Evolutionary conservation across 1,284 basidiomycete genomes (phyloP), one percentile per base, ranked within the genome.

Genomic region (Leccinum cinnamomeum): DNA sequence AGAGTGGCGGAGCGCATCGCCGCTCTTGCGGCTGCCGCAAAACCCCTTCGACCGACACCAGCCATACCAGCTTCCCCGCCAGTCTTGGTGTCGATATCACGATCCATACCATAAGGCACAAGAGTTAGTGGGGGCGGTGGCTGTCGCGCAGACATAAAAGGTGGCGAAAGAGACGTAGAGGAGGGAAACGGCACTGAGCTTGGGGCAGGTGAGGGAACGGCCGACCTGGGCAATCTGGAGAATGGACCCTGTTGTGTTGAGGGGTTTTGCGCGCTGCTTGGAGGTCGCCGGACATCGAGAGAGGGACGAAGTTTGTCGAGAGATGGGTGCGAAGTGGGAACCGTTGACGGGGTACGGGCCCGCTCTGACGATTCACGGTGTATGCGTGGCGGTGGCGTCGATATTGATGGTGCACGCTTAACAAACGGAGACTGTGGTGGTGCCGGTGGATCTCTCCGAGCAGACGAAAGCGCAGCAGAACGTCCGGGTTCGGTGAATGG

Each of bases 31-130:
- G 85, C 92, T 7, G 92, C 91, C 2, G 89, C 90, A 66, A 95
- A 95, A 0, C 91, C 93, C 64, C 93, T 80, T 63, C 93, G 79
- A 5, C 93, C 93, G 2, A 95, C 92, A 16, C 93, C 93, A 0
- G 93, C 93, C 92, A 95, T 95, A 0, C 93, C 93, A 6, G 92
- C 92, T 64, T 83, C 87, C 2, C 92, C 92, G 4, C 92, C 92
- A 8, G 73, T 83, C 68, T 88, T 86, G 14, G 91, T 93, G 70
- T 93, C 86, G 5, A 74, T 63, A 37, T 75, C 70, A n/a, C 60
- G 64, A 20, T 53, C 51, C 14, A 20, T 30, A 11, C 33, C 28
- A 20, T n/a, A 68, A 14, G 61, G 7, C 16, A 46, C 25, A 11
- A 67, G 63, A 46, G 72, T 59, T 1, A 68, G 57, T 2, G 67